These are phyloP conservation scores for Salix udensis DNA, from an alignment of 345 rosid genomes.

Conservation along the genomic window DNA sequence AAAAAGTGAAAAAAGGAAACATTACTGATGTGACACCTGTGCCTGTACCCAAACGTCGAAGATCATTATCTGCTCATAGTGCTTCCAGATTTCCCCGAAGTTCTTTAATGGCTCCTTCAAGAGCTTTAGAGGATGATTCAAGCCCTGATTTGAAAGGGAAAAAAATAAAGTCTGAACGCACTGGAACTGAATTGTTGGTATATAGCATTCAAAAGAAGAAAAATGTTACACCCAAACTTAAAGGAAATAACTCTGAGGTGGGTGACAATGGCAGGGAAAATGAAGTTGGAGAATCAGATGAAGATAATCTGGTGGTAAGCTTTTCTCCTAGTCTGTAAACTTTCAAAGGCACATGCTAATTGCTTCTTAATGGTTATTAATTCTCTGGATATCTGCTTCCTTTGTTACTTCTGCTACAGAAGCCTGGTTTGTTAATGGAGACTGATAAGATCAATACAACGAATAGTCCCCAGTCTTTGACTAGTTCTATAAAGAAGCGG, in stretches of 20 bases:
- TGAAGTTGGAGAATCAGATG: constrained; percentile 46
- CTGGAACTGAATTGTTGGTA: constrained; percentile 34
- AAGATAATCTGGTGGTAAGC: constrained; percentile 55
- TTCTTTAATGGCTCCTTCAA: constrained; percentile 32
- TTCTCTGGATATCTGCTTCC: constrained; percentile 9
- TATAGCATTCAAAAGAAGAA: constrained; percentile 39
- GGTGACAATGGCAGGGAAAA: constrained; percentile 34
- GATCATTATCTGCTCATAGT: constrained; percentile 58
- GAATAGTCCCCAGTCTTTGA: constrained; percentile 42
- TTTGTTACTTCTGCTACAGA: constrained; percentile 22
- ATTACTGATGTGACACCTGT: constrained; percentile 43
- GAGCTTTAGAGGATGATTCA: constrained; percentile 33
- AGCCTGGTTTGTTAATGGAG: constrained; percentile 36
- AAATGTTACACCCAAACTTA: constrained; percentile 35
- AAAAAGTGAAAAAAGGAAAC: constrained; percentile 54
- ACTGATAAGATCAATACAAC: constrained; percentile 31
- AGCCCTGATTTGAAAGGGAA: constrained; percentile 39
- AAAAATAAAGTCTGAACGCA: constrained; percentile 29
- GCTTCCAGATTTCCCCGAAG: constrained; percentile 48
- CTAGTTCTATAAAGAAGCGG: constrained; percentile 60
- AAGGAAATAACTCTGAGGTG: constrained; percentile 43
- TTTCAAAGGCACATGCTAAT: background rate
- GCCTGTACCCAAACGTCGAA: constrained; percentile 74
- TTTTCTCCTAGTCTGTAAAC: constrained; percentile 8
- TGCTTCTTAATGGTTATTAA: constrained; percentile 1